Base-by-base conservation (phyloP, 2,329 filamentous ascomycete species). In the Cordyceps fumosorosea region DNA sequence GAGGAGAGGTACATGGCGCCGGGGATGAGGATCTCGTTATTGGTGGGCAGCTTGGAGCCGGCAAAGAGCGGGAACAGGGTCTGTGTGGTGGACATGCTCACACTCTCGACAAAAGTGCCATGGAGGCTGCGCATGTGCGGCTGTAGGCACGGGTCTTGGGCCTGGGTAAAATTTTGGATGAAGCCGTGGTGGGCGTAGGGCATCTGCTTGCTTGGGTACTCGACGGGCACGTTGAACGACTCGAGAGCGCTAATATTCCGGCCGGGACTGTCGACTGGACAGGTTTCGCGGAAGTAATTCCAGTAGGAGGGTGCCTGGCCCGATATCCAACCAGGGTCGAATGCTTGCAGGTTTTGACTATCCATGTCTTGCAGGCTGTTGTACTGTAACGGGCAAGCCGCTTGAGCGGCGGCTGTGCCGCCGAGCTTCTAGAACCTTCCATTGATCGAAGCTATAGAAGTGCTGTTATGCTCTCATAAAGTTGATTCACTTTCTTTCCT, bases 1-100 rank as follows among this genome's bases (percentile, higher is more conserved):
- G 79, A 70, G 29, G 75, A 75, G 66, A 81, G 79, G 66, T 86
- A 86, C 80, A 84, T 84, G 66, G 82, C 83, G 5, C 82, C 82
- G 1, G 84, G 84, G n/a, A n/a, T n/a, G n/a, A n/a, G n/a, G n/a
- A n/a, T n/a, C n/a, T n/a, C n/a, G n/a, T n/a, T n/a, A n/a, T n/a
- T n/a, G n/a, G n/a, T n/a, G n/a, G n/a, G n/a, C n/a, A n/a, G n/a
- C n/a, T n/a, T n/a, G n/a, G n/a, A n/a, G n/a, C n/a, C n/a, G n/a
- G n/a, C n/a, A n/a, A n/a, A n/a, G n/a, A n/a, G n/a, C n/a, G n/a
- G n/a, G 14, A 86, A 71, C 12, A 86, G 75, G 66, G 82, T 79
- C 56, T 76, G 76, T 20, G 78, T 80, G 24, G 78, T 79, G 16
- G 78, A 72, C 60, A 83, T 75, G 53, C 75, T 79, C 32, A 81